Evolutionary conservation across 2,329 filamentous ascomycete genomes (phyloP), one percentile per base, ranked within the genome.

Genomic region (Paramyrothecium roridum): DNA sequence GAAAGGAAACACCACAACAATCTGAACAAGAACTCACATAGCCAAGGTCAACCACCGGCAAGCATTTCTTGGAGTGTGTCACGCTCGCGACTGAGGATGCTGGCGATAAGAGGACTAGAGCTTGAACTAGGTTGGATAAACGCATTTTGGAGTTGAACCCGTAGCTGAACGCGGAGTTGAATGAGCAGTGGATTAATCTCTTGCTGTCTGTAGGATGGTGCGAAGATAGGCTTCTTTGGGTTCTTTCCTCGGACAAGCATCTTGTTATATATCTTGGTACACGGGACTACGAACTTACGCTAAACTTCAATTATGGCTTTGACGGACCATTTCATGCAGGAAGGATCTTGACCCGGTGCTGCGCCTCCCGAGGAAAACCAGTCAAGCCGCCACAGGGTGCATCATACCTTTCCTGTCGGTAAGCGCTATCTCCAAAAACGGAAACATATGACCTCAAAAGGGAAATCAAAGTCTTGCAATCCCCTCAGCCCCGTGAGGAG

Each of bases 11-110:
- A 8, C 13, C 20, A 21, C 40, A n/a, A n/a, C n/a, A n/a, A n/a
- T n/a, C 17, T 20, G 11, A 13, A 17, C 30, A 37, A 12, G n/a
- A 12, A 52, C 54, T 43, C 22, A 57, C 53, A 49, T 57, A 55
- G 12, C 56, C 53, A 45, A 57, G 30, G 26, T 55, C 56, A 23
- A 57, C 56, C 23, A 57, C 37, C 12, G 56, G 56, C 13, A 57
- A 50, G 33, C 52, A 37, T 6, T 20, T 16, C 22, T 21, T 48
- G 4, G 19, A 6, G 3, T 21, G 8, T 13, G 20, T 8, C 22
- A 22, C 22, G 20, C 7, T 6, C 8, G 46, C 46, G 6, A 20
- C 4, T 10, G 46, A 48, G 19, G n/a, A 8, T 21, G 46, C 22
- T 21, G 19, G 17, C 11, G 4, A 48, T 16, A 48, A 20, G 11